A percentile compares a stretch with the other conserved stretches of the same genome.
Conservation (phyloP, 352 stramenopile species). For the Pythium apleroticum region DNA sequence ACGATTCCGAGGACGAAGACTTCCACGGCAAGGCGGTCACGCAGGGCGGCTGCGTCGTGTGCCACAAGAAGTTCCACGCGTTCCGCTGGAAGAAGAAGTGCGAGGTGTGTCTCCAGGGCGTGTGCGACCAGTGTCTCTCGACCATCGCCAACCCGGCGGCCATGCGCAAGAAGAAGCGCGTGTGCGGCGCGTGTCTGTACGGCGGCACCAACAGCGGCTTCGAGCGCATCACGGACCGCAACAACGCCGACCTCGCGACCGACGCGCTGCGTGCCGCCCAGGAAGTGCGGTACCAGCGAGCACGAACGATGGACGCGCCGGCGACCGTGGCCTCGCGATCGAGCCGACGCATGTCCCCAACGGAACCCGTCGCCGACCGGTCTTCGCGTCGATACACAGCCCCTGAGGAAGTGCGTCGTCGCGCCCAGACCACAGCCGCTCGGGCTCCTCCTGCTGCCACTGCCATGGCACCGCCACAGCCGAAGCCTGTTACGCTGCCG, state of each 20-base stretch:
- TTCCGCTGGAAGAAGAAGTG: constrained; percentile 79
- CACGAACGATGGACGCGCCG: not conserved
- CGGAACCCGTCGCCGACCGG: not conserved
- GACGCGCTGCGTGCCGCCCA: constrained; percentile 14
- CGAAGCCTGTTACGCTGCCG: not conserved
- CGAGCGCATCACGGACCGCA: constrained; percentile 15
- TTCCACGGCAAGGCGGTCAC: constrained; percentile 25
- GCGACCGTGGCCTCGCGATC: not conserved
- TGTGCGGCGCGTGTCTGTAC: constrained; percentile 71
- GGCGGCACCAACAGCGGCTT: constrained; percentile 35
- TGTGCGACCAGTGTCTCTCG: constrained; percentile 68
- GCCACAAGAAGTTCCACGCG: constrained; percentile 60
- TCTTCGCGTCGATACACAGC: constrained; percentile 25
- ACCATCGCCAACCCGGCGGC: constrained; percentile 53
- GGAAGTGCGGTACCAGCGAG: constrained; percentile 7
- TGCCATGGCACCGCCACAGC: not conserved
- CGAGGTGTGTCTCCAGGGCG: constrained; percentile 50
- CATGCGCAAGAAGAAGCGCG: constrained; percentile 60
- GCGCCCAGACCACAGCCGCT: constrained; percentile 11
- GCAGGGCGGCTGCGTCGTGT: constrained; percentile 45
- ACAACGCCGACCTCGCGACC: constrained; percentile 9
- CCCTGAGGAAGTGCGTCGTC: constrained; percentile 10
- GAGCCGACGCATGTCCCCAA: not conserved
- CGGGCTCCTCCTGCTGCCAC: not conserved
- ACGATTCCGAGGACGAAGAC: constrained; percentile 30